Conservation (phyloP, 2,329 filamentous ascomycete species). For the Malbranchea cinnamomea region DNA sequence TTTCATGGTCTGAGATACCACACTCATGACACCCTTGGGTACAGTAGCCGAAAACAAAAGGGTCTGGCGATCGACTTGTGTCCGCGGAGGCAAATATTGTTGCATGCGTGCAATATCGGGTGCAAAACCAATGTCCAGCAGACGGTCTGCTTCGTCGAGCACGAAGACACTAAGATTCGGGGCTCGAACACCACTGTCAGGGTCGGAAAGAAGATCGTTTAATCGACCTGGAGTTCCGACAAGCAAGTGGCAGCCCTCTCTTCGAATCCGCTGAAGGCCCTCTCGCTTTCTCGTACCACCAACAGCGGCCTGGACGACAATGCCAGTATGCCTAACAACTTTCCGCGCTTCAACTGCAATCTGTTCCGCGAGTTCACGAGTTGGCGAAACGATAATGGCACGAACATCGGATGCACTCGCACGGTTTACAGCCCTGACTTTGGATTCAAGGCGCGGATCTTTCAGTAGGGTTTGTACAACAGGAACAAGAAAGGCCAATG, state of each 20-base stretch:
- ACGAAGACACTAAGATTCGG: slow-evolving; percentile 45
- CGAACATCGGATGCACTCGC: slow-evolving; percentile 36
- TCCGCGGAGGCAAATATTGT: slow-evolving; percentile 44
- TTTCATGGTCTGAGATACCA: slow-evolving; percentile 68
- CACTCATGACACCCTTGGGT: slow-evolving; percentile 61
- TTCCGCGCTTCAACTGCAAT: slow-evolving; percentile 58
- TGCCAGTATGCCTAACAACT: slow-evolving; percentile 48
- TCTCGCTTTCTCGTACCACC: slow-evolving; percentile 68
- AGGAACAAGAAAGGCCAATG: slow-evolving; percentile 79
- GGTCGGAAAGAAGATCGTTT: slow-evolving; percentile 62
- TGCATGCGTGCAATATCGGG: slow-evolving; percentile 50
- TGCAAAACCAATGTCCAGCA: slow-evolving; percentile 54
- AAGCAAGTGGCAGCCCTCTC: slow-evolving; percentile 71
- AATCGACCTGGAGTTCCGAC: slow-evolving; percentile 84
- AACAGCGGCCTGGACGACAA: slow-evolving; percentile 66
- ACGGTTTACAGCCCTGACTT: no score
- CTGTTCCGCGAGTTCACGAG: slow-evolving; percentile 49
- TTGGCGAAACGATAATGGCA: slow-evolving; percentile 47
- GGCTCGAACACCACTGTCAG: slow-evolving; percentile 46
- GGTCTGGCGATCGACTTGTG: slow-evolving; percentile 61
- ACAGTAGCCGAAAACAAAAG: slow-evolving; percentile 94
- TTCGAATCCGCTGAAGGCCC: slow-evolving; percentile 53
- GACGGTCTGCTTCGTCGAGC: slow-evolving; percentile 52
- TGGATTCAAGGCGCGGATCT: slow-evolving; percentile 49
- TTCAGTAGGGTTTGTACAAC: slow-evolving; percentile 64